Base-by-base conservation (phyloP, 352 stramenopile species). In the Stramenopiles sp. region DNA sequence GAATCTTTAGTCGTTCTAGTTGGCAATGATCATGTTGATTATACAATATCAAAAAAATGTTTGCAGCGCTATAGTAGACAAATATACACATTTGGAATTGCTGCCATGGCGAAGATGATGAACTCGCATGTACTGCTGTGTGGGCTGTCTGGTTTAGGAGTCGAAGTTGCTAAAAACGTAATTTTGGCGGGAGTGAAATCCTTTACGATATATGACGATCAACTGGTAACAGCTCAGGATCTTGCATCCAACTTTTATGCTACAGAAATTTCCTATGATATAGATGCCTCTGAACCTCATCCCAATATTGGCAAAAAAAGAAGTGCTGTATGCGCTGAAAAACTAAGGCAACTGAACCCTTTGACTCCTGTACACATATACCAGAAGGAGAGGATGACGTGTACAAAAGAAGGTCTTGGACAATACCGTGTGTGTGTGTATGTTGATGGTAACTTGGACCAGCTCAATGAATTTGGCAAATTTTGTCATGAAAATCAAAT, bases 81-180 rank as follows among this genome's bases (percentile, higher is more conserved):
- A 88, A 98, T 99, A 87, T 93, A 95, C 27, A 87, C 99, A n/a
- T 99, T 95, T 95, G 96, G 96, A 32, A 90, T 97, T 30, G 95
- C 98, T 85, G 94, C 95, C 44, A 95, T 99, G 89, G 91, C 92
- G 82, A 88, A 92, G 0, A 90, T 97, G 78, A 92, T 94, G 84
- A 91, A 85, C 83, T 90, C 92, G 29, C 88, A 90, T 67, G 90
- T 97, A 71, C 83, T 97, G 7, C 90, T 98, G 81, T 91, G 88
- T 67, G 92, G 92, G 7, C 88, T 97, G 76, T 87, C 85, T 7
- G 83, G 44, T 1, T 84, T 95, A 31, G 90, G 92, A 31, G 91
- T 89, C 76, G 93, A 98, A 89, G 89, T 98, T 31, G 90, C 95
- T 30, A 99, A 99, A 87, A 99, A 99, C 88, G 87, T 98, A 8